Base-by-base conservation (phyloP, 805 yeast species). In the Starmera pachycereana region DNA sequence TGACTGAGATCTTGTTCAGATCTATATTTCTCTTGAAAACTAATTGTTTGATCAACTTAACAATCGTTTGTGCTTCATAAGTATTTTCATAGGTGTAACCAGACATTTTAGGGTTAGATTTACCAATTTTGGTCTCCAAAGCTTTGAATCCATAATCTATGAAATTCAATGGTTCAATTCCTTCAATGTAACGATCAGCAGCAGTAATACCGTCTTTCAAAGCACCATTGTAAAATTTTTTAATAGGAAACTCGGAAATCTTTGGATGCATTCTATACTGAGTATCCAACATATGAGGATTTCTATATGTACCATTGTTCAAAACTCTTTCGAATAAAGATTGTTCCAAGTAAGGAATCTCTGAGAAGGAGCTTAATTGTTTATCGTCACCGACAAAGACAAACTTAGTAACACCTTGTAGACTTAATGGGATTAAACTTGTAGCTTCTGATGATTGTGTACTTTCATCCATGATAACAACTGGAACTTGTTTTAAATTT, bases 311-410 rank as follows among this genome's bases (percentile, higher is more conserved):
- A 3, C 81, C 83, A 54, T 78, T 80, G 33, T 65, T 56, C 37
- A 81, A 56, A 4, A 78, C 72, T 52, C 90, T 65, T 61, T 81
- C 87, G 50, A 81, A 81, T 41, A 81, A 57, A 2, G 87, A 79
- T 61, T 76, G 65, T 40, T 80, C 79, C 43, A 81, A 61, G 41
- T 74, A 71, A 37, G 84, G 83, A 18, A 80, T 75, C 48, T 78
- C 76, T 5, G 85, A 74, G 54, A 80, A 81, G 46, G 83, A 75
- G 54, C 83, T 75, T 62, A 81, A 65, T 56, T 81, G 90, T 44
- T 75, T 78, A 49, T 81, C 84, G 58, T 81, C 90, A 45, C 88
- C 89, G 32, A 77, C 88, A 52, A 81, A 75, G 3, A 80, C 74
- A 55, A 81, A 76, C 49, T 74, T 78, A 39, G 72, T 72, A 38